A percentile compares a stretch with the other conserved stretches of the same genome.
Conservation (phyloP, 352 stramenopile species). For the Phytophthora palmivora region DNA sequence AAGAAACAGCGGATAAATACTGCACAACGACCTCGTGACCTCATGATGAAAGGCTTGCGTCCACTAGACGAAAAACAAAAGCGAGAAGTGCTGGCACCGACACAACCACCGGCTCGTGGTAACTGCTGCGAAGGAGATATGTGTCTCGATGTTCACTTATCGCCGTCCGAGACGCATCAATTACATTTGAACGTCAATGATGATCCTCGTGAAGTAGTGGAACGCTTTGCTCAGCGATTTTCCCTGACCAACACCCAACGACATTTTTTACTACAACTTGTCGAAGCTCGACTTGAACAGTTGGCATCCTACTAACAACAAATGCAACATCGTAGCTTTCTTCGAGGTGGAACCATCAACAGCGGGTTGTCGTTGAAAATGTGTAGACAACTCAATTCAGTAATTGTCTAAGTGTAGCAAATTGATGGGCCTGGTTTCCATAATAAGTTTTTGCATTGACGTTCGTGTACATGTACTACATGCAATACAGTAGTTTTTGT, state of each 20-base stretch:
- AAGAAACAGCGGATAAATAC: constrained; percentile 19
- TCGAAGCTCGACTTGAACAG: constrained; percentile 53
- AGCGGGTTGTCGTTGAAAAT: no score
- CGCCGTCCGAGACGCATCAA: constrained; percentile 47
- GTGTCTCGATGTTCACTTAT: constrained; percentile 51
- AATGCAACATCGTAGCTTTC: not conserved
- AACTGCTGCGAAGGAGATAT: constrained; percentile 22
- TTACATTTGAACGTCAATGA: constrained; percentile 42
- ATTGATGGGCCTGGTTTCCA: no score
- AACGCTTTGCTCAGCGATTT: constrained; percentile 39
- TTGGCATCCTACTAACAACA: constrained; percentile 39
- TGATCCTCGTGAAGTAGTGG: constrained; percentile 34
- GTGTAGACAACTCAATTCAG: no score
- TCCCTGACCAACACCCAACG: constrained; percentile 38
- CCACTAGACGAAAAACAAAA: constrained; percentile 6
- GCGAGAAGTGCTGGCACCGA: not conserved
- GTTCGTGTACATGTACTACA: no score
- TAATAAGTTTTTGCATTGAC: no score
- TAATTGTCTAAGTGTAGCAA: no score
- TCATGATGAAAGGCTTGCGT: constrained; percentile 32
- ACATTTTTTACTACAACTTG: constrained; percentile 37
- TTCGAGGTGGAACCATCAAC: no score
- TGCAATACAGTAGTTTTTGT: no score
- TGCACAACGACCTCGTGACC: constrained; percentile 12
- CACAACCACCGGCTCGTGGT: not conserved